A percentile compares a stretch with the other conserved stretches of the same genome.
phyloP scores from a whole-genome alignment of 768 basidiomycete species.

The Boletus eberwhitei region DNA sequence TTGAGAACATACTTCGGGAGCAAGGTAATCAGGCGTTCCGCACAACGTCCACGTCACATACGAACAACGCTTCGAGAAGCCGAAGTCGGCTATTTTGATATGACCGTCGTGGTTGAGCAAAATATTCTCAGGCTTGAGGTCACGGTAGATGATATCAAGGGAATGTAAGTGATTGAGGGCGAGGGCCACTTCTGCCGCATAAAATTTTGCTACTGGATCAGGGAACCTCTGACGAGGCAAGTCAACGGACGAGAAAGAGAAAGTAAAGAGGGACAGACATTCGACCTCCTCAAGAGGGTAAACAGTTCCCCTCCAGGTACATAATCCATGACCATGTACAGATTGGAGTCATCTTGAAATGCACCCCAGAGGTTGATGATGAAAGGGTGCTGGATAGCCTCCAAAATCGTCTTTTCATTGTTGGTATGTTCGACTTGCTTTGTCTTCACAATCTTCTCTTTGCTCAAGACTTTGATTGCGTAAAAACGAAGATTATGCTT shows the following conservation, averaged over 20 bases:
- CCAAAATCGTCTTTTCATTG: slow-evolving; percentile 86
- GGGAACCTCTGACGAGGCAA: slow-evolving; percentile 70
- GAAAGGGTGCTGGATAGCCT: slow-evolving; percentile 84
- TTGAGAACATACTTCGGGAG: slow-evolving; percentile 71
- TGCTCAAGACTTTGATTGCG: slow-evolving; percentile 91
- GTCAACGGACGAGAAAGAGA: slow-evolving; percentile 11
- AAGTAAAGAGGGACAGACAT: slow-evolving; percentile 47
- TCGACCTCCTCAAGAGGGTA: slow-evolving; percentile 85
- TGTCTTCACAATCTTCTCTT: slow-evolving; percentile 86
- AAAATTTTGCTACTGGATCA: slow-evolving; percentile 96
- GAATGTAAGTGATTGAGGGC: slow-evolving; percentile 88
- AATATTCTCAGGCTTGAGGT: slow-evolving; percentile 97
- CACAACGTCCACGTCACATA: slow-evolving; percentile 94
- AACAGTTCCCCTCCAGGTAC: slow-evolving; percentile 97
- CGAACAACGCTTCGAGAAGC: slow-evolving; percentile 87
- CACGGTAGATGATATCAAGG: slow-evolving; percentile 91
- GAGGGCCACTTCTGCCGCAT: slow-evolving; percentile 91
- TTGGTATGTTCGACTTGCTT: slow-evolving; percentile 99
- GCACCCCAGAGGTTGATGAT: slow-evolving; percentile 96
- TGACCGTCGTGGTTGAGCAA: slow-evolving; percentile 92
- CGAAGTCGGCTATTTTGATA: slow-evolving; percentile 96
- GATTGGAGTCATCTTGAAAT: slow-evolving; percentile 87
- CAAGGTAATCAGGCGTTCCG: slow-evolving; percentile 94
- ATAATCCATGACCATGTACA: slow-evolving; percentile 99
- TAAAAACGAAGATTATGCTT: slow-evolving; percentile 95